Percentiles rank a stretch among this genome's conserved stretches.
Evolutionary conservation across 148 eudicot species (phyloP).

Genomic region (Silene conica): DNA sequence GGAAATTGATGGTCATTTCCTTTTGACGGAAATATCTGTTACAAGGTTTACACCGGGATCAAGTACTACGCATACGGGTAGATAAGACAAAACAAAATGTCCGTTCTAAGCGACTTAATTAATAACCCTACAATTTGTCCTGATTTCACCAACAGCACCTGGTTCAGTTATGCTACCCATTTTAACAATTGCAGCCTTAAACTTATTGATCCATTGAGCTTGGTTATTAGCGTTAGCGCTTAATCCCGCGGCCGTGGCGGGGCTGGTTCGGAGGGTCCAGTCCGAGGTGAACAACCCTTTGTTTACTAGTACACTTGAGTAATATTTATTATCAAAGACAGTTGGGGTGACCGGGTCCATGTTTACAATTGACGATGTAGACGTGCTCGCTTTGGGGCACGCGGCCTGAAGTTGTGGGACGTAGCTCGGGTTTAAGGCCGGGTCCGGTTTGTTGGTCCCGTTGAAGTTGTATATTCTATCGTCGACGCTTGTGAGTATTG

Average conservation of each 20-base stretch:
- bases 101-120: no score
- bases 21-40: no score
- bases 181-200: constrained; percentile 57
- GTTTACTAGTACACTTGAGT: constrained; percentile 14
- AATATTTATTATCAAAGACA: constrained; percentile 20
- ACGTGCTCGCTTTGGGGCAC: constrained; percentile 48
- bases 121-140: constrained; percentile 24
- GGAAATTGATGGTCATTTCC: no score
- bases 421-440: constrained; percentile 41
- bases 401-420: constrained; percentile 40
- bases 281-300: constrained; percentile 27
- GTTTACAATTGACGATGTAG: constrained; percentile 32
- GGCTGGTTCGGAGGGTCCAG: constrained; percentile 40
- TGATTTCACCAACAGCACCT: constrained; percentile 27
- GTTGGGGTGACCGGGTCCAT: constrained; percentile 27
- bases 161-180: constrained; percentile 46
- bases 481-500: constrained; percentile 10
- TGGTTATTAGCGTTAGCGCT: constrained; percentile 35
- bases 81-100: no score
- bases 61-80: no score
- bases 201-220: constrained; percentile 37
- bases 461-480: constrained; percentile 29
- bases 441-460: constrained; percentile 34
- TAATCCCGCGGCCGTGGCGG: constrained; percentile 35
- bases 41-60: no score